Conservation (phyloP, 306 rosid species). For the Quercus robur region DNA sequence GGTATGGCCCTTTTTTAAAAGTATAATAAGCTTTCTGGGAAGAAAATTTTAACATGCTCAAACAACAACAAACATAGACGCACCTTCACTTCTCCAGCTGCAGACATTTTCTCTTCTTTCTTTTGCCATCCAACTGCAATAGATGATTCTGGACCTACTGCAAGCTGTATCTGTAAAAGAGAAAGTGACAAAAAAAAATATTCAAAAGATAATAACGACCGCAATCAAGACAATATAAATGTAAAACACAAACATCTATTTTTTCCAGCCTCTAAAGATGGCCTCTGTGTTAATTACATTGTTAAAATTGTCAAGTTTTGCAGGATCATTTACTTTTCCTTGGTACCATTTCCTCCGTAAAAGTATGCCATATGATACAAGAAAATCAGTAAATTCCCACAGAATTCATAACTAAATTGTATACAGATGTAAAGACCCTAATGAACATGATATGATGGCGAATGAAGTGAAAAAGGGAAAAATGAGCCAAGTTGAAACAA, state of each 20-base stretch:
- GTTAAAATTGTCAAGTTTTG: background rate
- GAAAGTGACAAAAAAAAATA: slow-evolving; percentile 17
- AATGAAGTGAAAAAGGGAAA: background rate
- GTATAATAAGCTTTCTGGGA: background rate
- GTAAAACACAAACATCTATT: background rate
- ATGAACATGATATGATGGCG: background rate
- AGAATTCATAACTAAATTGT: background rate
- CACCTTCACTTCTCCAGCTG: slow-evolving; percentile 91
- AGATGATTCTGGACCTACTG: slow-evolving; percentile 75
- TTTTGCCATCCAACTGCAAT: slow-evolving; percentile 87
- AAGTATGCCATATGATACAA: background rate
- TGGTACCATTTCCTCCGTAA: background rate
- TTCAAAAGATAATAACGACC: slow-evolving; percentile 8
- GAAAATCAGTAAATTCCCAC: background rate
- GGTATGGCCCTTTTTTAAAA: background rate
- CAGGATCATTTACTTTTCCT: background rate
- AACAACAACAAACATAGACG: slow-evolving; percentile 22
- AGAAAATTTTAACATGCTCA: background rate
- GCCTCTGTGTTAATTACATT: slow-evolving; percentile 1
- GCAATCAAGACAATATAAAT: background rate
- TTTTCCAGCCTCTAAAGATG: slow-evolving; percentile 9
- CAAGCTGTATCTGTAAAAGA: slow-evolving; percentile 69
- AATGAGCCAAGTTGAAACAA: background rate
- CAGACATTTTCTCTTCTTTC: slow-evolving; percentile 70
- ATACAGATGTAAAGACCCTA: background rate